These are phyloP conservation scores for Colletotrichum sp. DNA, from an alignment of 2,329 filamentous ascomycete species.

Conservation along the genomic window DNA sequence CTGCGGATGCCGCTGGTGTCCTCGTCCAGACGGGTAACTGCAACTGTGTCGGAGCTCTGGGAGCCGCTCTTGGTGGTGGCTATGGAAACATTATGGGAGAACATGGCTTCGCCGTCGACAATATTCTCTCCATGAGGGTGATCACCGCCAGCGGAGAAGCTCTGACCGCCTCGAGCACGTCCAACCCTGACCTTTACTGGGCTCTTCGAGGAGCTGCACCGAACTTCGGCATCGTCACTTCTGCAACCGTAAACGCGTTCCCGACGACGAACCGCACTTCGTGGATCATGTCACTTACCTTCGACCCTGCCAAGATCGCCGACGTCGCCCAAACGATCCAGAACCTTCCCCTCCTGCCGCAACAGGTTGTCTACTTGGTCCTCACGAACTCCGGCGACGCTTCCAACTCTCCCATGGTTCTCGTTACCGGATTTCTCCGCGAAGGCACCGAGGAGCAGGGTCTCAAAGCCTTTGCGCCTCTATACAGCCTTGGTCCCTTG, in stretches of 20 bases:
- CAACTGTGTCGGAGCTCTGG: conserved; percentile 29
- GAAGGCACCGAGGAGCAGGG: conserved; percentile 34
- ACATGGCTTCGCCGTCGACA: conserved; percentile 31
- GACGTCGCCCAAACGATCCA: conserved; percentile 39
- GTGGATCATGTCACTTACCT: conserved; percentile 28
- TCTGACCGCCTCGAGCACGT: conserved; percentile 25
- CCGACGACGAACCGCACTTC: conserved; percentile 27
- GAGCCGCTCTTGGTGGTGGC: conserved; percentile 24
- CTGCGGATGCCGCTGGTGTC: conserved; percentile 6
- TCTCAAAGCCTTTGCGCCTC: conserved; percentile 34
- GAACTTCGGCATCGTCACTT: conserved; percentile 55
- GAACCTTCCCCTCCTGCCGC: conserved; percentile 35
- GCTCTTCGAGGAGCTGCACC: conserved; percentile 54
- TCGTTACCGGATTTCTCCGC: conserved; percentile 32
- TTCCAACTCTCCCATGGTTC: conserved; percentile 27
- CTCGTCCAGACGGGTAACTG: conserved; percentile 27
- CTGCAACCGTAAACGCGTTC: conserved; percentile 46
- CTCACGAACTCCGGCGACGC: conserved; percentile 27
- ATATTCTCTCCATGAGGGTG: conserved; percentile 34
- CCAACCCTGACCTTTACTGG: conserved; percentile 49
- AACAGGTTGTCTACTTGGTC: conserved; percentile 39
- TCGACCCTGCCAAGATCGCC: conserved; percentile 30
- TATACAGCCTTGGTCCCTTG: conserved; percentile 37
- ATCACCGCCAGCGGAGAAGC: conserved; percentile 29
- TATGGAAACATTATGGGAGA: conserved; percentile 20